These are phyloP conservation scores for Mucor plumbeus DNA, from an alignment of 371 early-diverging fungal species.

Conservation along the genomic window DNA sequence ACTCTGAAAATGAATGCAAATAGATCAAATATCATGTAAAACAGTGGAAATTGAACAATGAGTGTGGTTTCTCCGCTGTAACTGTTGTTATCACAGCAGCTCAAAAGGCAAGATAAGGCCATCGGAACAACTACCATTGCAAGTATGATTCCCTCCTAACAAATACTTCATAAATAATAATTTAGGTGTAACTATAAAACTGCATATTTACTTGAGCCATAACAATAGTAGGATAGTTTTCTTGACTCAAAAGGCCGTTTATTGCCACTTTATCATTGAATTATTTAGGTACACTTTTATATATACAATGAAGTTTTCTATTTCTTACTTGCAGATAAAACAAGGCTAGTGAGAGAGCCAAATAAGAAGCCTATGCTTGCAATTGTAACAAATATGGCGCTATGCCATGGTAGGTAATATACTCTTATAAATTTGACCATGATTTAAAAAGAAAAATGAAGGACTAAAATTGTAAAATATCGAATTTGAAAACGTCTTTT, in stretches of 20 bases:
- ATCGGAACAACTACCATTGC: neutral
- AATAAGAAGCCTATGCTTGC: neutral
- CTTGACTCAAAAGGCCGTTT: neutral
- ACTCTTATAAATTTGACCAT: neutral
- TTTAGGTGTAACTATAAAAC: neutral
- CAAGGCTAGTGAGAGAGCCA: neutral
- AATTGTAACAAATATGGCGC: neutral
- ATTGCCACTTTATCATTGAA: neutral
- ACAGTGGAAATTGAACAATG: neutral
- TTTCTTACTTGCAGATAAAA: neutral
- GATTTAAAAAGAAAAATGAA: neutral
- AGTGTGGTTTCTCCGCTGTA: neutral
- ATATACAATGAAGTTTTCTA: neutral
- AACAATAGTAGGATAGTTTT: neutral
- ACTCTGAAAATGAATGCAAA: neutral
- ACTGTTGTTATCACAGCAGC: neutral
- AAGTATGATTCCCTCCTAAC: neutral
- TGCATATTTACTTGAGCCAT: conserved; percentile 1
- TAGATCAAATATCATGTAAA: neutral
- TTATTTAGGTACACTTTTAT: neutral
- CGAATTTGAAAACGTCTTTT: neutral
- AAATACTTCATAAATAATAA: neutral
- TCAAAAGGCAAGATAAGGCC: neutral
- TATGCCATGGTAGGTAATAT: neutral
- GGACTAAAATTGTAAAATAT: neutral